phyloP scores from a whole-genome alignment of 2,329 filamentous ascomycete genomes.

The Hymenoscyphus fraxineus region DNA sequence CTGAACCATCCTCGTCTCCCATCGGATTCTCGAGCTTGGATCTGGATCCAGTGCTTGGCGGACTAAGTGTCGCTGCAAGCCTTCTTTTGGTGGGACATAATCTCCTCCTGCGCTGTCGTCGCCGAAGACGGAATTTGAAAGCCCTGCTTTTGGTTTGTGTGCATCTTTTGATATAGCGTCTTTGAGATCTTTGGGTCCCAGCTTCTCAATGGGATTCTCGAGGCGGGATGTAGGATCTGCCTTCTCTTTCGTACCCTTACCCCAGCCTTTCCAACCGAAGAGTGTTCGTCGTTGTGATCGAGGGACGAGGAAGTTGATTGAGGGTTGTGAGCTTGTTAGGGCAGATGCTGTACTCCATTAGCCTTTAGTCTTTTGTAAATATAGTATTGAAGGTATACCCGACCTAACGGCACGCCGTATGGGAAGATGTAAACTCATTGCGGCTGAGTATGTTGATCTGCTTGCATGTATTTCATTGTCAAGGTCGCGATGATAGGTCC shows the following conservation, averaged over 20 bases:
- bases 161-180: conserved; percentile 23
- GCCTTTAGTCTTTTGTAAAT: conserved; percentile 8
- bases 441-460: conserved; percentile 17
- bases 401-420: conserved; percentile 56
- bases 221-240: background rate
- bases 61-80: conserved; percentile 51
- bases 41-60: conserved; percentile 69
- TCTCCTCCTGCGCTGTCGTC: conserved; percentile 28
- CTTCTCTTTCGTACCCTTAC: background rate
- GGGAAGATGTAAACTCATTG: conserved; percentile 64
- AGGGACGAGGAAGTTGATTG: conserved; percentile 34
- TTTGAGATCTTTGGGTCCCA: conserved; percentile 40
- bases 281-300: conserved; percentile 29
- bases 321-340: conserved; percentile 38
- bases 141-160: conserved; percentile 38
- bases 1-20: conserved; percentile 81
- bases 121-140: conserved; percentile 52
- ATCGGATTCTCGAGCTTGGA: conserved; percentile 65
- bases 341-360: conserved; percentile 27
- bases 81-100: conserved; percentile 1
- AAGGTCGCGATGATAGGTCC: background rate
- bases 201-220: conserved; percentile 59
- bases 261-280: conserved; percentile 12
- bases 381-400: conserved; percentile 44
- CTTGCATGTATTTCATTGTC: background rate